Base-by-base conservation (phyloP, 2,329 filamentous ascomycete genomes). In the Karstenula rhodostoma region DNA sequence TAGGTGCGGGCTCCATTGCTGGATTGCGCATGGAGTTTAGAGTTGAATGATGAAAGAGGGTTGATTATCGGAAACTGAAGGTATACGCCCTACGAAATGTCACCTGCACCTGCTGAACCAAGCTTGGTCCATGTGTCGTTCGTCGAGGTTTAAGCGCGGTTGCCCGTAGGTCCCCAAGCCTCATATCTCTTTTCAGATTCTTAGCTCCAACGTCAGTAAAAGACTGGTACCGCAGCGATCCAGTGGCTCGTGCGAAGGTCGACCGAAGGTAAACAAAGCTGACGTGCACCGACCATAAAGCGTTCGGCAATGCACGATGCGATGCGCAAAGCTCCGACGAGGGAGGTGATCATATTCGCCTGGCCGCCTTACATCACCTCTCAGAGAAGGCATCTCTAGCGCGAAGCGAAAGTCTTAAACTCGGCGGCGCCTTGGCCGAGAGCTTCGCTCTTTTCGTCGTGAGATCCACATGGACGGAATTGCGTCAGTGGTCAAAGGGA, bases 341-440 rank as follows among this genome's bases (percentile, higher is more conserved):
- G 9, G 19, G 27, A 35, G 27, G 42, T 54, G 13, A 19, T n/a
- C 23, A 32, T 55, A n/a, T 27, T 8, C 3, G 12, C 27, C 52
- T n/a, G 22, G 22, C 5, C 22, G n/a, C 22, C 33, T 52, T 40
- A 46, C 46, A 42, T 43, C 37, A 35, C 37, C 44, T 15, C 19
- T 15, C 19, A 32, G 9, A 29, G 8, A 23, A 32, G 4, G 12
- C 33, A 32, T 17, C n/a, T 4, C 15, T 52, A 27, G n/a, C 27
- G 25, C 23, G 10, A 15, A 37, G 12, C 37, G 15, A 44, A 32
- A 32, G 51, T 37, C 43, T 54, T 15, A 32, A 4, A 17, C 13
- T 19, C 22, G 42, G 42, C 44, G 52, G 37, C 40, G 52, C 22
- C 52, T 55, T 46, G 52, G 52, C 52, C 17, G n/a, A 23, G 32